Percentiles rank a stretch among this genome's conserved stretches.
These are phyloP conservation scores for Pichia exigua DNA, from an alignment of 805 yeast species.

Conservation along the genomic window DNA sequence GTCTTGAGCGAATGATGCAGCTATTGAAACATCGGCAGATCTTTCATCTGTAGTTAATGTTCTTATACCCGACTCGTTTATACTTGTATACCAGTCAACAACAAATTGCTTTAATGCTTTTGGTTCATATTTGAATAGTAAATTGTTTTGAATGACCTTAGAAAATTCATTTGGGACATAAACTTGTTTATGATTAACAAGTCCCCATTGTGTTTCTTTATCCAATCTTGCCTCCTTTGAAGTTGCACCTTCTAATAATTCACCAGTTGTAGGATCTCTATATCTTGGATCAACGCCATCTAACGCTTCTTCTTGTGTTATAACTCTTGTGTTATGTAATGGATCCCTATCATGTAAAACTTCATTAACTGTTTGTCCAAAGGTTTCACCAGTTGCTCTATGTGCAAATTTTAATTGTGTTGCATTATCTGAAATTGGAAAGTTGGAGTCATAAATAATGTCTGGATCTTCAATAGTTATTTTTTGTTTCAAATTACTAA, in stretches of 20 bases:
- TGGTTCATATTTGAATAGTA: conserved; percentile 54
- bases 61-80: conserved; percentile 50
- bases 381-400: conserved; percentile 32
- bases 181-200: conserved; percentile 44
- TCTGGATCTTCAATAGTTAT: conserved; percentile 23
- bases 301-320: conserved; percentile 31
- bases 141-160: conserved; percentile 53
- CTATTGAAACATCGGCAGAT: conserved; percentile 76
- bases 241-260: conserved; percentile 30
- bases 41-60: conserved; percentile 28
- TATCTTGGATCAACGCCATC: conserved; percentile 26
- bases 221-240: conserved; percentile 50
- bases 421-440: conserved; percentile 17
- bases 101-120: conserved; percentile 55
- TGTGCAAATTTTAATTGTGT: conserved; percentile 29
- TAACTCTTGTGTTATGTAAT: conserved; percentile 26
- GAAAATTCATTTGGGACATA: conserved; percentile 51
- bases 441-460: conserved; percentile 9
- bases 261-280: conserved; percentile 28
- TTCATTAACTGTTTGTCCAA: conserved; percentile 36
- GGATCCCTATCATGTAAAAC: conserved; percentile 29
- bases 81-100: conserved; percentile 26
- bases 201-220: conserved; percentile 49
- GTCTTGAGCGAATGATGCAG: conserved; percentile 72
- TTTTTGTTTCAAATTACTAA: neutral